These are phyloP conservation scores for Penicillium occitanis DNA, from an alignment of 2,329 filamentous ascomycete species.

Conservation along the genomic window DNA sequence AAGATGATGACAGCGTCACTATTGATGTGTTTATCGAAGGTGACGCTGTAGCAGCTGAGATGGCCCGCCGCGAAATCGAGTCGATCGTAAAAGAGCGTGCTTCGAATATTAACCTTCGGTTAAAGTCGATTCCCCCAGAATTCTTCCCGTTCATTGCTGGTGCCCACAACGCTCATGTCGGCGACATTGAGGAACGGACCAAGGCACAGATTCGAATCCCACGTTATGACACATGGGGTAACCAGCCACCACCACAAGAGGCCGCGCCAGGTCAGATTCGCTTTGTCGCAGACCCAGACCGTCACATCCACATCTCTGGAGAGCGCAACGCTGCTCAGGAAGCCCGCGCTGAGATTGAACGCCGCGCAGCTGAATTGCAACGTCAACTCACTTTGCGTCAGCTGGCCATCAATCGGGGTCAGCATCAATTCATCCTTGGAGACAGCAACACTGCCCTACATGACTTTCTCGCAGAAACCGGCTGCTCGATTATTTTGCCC, in stretches of 20 bases:
- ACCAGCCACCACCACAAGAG: constrained; percentile 64
- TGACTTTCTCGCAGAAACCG: constrained; percentile 86
- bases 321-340: constrained; percentile 80
- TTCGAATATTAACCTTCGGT: constrained; percentile 74
- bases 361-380: constrained; percentile 71
- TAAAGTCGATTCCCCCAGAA: constrained; percentile 82
- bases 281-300: constrained; percentile 70
- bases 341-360: constrained; percentile 77
- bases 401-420: constrained; percentile 76
- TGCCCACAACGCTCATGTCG: constrained; percentile 66
- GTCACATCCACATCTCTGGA: constrained; percentile 80
- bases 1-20: constrained; percentile 73
- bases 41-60: constrained; percentile 80
- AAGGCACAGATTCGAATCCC: constrained; percentile 82
- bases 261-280: constrained; percentile 64
- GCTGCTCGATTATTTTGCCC: constrained; percentile 82
- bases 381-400: constrained; percentile 75
- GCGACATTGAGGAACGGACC: constrained; percentile 68
- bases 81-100: constrained; percentile 85
- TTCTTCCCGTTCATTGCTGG: constrained; percentile 96
- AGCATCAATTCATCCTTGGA: constrained; percentile 93
- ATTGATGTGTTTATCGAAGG: constrained; percentile 89
- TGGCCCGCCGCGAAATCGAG: constrained; percentile 79
- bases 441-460: constrained; percentile 75
- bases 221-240: constrained; percentile 71